Evolutionary conservation across 805 yeast genomes (phyloP), one percentile per base, ranked within the genome.

Genomic region (Sugiyamaella lignohabitans): DNA sequence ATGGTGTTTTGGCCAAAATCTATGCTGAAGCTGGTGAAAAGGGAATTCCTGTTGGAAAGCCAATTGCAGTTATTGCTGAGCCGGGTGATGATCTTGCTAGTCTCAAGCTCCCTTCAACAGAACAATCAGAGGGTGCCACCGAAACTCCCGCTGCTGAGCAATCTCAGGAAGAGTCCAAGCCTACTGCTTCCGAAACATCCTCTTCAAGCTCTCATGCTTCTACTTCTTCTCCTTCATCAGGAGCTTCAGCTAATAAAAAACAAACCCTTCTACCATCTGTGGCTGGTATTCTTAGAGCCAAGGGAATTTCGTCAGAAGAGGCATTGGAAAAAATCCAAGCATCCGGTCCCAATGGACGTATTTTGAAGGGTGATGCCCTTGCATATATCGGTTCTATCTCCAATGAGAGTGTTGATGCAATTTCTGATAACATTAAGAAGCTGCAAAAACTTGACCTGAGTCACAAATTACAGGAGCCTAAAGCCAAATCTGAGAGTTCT

Each of bases 21-120:
- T 54, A 78, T 41, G 57, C 41, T 24, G 72, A 70, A 21, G 80
- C 84, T 48, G 98, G 98, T n/a, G 78, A 78, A 34, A 80, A 78
- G 49, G 89, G 80, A 32, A 71, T 91, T 45, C 77, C 80, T 5
- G 98, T 91, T 6, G 96, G 96, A n/a, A 70, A 75, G 38, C 83
- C 95, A 23, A 91, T 91, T 67, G 98, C 97, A 0, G 79, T 79
- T 46, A 55, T 86, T 48, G 97, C 96, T 10, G 98, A 89, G 56
- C 81, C 79, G 1, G 94, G 79, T 30, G 98, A 93, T 61, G 95
- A 89, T 60, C 61, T 91, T 51, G 60, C 77, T 6, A 65, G 77
- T 14, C 68, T 88, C 53, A 80, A 77, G 54, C 63, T 73, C 50
- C 94, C 95, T 14, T 52, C 53, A 21, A 50, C 51, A 37, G 51